Conservation (phyloP, 2,329 filamentous ascomycete genomes). For the Pseudogymnoascus sp. region DNA sequence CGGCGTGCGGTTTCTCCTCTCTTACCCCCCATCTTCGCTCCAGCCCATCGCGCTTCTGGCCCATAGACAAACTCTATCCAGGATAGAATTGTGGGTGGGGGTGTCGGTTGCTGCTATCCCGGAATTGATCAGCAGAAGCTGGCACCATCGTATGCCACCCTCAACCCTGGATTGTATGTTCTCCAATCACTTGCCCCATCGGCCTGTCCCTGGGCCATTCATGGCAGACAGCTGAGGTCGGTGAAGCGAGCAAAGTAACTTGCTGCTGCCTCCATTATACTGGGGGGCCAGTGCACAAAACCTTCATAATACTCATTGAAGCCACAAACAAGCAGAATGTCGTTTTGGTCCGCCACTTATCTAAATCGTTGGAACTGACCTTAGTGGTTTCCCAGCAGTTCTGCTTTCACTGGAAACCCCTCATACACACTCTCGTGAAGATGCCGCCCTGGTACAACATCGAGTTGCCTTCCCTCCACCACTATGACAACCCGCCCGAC, state of each 20-base stretch:
- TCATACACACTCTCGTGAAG: background rate
- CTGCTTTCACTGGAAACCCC: background rate
- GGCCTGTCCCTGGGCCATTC: background rate
- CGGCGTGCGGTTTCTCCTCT: slow-evolving; percentile 1
- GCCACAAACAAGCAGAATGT: background rate
- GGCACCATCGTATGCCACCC: background rate
- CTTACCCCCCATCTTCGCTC: background rate
- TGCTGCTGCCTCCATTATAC: background rate
- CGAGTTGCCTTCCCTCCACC: background rate
- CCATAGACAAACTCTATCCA: background rate
- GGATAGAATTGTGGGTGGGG: background rate
- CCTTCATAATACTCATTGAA: background rate
- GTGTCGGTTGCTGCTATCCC: background rate
- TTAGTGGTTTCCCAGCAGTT: background rate
- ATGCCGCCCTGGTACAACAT: slow-evolving; percentile 5
- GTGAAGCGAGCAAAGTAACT: background rate
- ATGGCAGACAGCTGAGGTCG: background rate
- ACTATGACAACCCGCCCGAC: slow-evolving; percentile 7
- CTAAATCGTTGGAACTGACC: background rate
- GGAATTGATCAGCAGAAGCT: background rate
- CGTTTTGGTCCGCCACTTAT: background rate
- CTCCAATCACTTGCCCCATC: background rate
- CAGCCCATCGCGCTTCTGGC: background rate
- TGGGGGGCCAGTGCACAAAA: background rate
- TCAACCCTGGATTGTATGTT: background rate